Conservation (phyloP, 1,139 yeast species). For the Magnusiomyces paraingens region DNA sequence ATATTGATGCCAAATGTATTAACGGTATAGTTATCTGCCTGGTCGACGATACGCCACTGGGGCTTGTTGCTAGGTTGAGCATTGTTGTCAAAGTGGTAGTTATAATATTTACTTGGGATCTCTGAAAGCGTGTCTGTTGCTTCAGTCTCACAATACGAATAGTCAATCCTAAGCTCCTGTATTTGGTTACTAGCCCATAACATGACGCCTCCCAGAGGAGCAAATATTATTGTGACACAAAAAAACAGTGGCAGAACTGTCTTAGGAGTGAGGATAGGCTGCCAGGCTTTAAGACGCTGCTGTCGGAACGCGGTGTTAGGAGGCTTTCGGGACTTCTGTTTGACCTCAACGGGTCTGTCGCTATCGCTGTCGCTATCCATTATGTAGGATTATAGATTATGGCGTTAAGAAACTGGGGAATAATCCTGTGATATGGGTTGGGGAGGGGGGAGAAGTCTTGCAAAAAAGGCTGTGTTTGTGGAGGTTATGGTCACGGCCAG, state of each 20-base stretch:
- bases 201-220: slow-evolving; percentile 90
- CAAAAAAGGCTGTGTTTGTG: too few species aligned
- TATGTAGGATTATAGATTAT: neutral
- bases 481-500: too few species aligned
- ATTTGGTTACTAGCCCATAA: slow-evolving; percentile 71
- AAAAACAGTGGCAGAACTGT: slow-evolving; percentile 80
- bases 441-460: too few species aligned
- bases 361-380: slow-evolving; percentile 37
- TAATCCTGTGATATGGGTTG: too few species aligned
- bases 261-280: slow-evolving; percentile 85
- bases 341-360: slow-evolving; percentile 25
- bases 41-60: slow-evolving; percentile 58
- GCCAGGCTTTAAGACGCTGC: slow-evolving; percentile 45
- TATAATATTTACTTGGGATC: slow-evolving; percentile 55
- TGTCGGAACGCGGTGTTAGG: slow-evolving; percentile 43
- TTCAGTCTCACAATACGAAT: slow-evolving; percentile 59
- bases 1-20: slow-evolving; percentile 18
- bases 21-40: slow-evolving; percentile 31
- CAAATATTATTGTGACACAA: slow-evolving; percentile 70
- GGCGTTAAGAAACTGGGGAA: too few species aligned
- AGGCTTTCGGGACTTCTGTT: slow-evolving; percentile 35
- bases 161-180: slow-evolving; percentile 75
- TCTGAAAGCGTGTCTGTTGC: slow-evolving; percentile 52
- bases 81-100: slow-evolving; percentile 43
- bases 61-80: slow-evolving; percentile 36